Base-by-base conservation (phyloP, 1,284 basidiomycete species). In the Quambalaria eucalypti region DNA sequence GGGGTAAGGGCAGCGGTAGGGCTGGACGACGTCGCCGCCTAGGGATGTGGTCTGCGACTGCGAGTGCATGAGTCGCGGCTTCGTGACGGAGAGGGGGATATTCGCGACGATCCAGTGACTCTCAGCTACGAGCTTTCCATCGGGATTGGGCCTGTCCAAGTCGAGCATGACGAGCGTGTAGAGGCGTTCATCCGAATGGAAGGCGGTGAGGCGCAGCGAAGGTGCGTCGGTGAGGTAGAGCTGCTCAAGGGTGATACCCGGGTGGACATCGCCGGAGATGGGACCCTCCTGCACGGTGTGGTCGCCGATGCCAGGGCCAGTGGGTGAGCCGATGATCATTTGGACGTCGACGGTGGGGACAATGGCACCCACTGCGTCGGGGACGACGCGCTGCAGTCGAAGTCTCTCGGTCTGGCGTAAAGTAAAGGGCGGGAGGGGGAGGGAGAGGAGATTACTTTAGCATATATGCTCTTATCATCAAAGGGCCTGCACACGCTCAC, bases 81-180 rank as follows among this genome's bases (percentile, higher is more conserved):
- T 14, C 19, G 42, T 19, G 19, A 12, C 54, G 0, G 51, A 55
- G 2, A 71, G 48, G 23, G 56, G 55, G 53, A 80, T 83, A 61
- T 78, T 88, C 4, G 49, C 51, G 85, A 87, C 84, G 65, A 93
- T 78, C 84, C 88, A 93, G 76, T 96, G 90, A 28, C 92, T 78
- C 71, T 83, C 90, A 2, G 86, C 83, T 47, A 82, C 81, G 78
- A 82, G 96, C 59, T 81, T 78, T 33, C 79, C 82, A 28, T 80
- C 80, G 59, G 84, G 82, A 65, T 88, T 80, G 8, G 91, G 92
- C 16, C 87, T 82, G 77, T 97, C 92, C 83, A 87, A 84, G 76
- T 97, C 91, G 48, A 96, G 79, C 75, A 96, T 83, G 29, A 93
- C 77, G 58, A 97, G 78, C 0, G 92, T 95, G 76, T 95, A 96